Base-by-base conservation (phyloP, 1,284 basidiomycete species). In the Fomitopsis pinicola region DNA sequence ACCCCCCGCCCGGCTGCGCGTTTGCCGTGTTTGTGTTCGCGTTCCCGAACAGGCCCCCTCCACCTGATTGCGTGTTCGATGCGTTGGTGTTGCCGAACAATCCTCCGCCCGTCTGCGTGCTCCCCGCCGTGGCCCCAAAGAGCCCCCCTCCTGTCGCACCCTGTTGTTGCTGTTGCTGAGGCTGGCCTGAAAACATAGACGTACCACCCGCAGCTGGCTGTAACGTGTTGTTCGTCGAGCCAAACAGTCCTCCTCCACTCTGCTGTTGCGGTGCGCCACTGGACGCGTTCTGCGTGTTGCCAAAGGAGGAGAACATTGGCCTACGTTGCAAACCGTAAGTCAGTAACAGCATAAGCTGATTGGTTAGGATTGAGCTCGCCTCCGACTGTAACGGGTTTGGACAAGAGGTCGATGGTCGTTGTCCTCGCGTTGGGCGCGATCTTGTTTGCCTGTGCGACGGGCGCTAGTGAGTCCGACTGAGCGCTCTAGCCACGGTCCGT, bases 21-120 rank as follows among this genome's bases (percentile, higher is more conserved):
- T 57, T 55, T 22, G 19, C 42, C 28, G 56, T 3, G n/a, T 46
- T 48, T 17, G 38, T 30, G 14, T 26, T 48, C 33, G 38, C 22
- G 22, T 26, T 26, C 33, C 58, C 63, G 45, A 66, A 75, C 26
- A 76, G 59, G 14, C 62, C 62, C 3, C 71, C 68, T 17, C 70
- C 59, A 48, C 64, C 57, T 40, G 66, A 59, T 55, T 67, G 56
- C 58, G 50, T 52, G 22, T 44, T 57, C 15, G n/a, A 46, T 19
- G 38, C 19, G 14, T 62, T 60, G 42, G 30, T 33, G 30, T 54
- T 62, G 3, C 66, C 66, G 54, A 69, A 66, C 10, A 67, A 53
- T 4, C 58, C 55, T 10, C 30, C 30, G 30, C 30, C 30, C 14
- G 61, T 30, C 26, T 55, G 54, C 14, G 35, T 42, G 33, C 42